Percentiles rank a stretch among this genome's conserved stretches.
Conservation (phyloP, 2,329 filamentous ascomycete species). For the Rhynchosporium graminicola region DNA sequence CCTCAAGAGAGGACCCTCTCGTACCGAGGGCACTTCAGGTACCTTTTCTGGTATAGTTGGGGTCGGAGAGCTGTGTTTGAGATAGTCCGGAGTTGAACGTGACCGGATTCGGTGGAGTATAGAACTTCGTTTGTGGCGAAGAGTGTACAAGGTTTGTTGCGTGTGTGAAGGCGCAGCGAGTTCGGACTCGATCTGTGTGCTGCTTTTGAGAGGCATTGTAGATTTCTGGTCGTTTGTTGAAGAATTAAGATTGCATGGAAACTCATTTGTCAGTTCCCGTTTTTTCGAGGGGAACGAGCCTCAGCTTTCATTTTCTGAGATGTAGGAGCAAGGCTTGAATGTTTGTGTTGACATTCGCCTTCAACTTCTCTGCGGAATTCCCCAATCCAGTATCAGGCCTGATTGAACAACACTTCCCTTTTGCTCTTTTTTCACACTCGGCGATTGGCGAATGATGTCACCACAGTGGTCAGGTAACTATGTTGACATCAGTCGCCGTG, state of each 20-base stretch:
- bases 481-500: too few species aligned
- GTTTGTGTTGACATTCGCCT: background rate
- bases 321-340: background rate
- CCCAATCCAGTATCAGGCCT: too few species aligned
- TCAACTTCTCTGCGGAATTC: background rate
- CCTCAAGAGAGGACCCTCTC: constrained; percentile 1
- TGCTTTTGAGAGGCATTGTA: background rate
- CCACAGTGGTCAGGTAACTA: too few species aligned
- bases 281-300: background rate
- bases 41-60: background rate
- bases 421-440: too few species aligned
- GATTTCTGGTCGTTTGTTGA: background rate
- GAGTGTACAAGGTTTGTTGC: background rate
- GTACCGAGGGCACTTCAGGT: background rate
- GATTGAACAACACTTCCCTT: too few species aligned
- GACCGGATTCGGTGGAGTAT: constrained; percentile 5
- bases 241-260: background rate
- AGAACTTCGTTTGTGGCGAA: constrained; percentile 8
- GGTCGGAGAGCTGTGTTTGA: background rate
- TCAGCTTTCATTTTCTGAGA: background rate
- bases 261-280: background rate
- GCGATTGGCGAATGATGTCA: too few species aligned
- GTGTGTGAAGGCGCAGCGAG: background rate
- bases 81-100: background rate
- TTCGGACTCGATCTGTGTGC: background rate